These are phyloP conservation scores for Erodium texanum DNA, from an alignment of 441 rosid species.

Conservation along the genomic window DNA sequence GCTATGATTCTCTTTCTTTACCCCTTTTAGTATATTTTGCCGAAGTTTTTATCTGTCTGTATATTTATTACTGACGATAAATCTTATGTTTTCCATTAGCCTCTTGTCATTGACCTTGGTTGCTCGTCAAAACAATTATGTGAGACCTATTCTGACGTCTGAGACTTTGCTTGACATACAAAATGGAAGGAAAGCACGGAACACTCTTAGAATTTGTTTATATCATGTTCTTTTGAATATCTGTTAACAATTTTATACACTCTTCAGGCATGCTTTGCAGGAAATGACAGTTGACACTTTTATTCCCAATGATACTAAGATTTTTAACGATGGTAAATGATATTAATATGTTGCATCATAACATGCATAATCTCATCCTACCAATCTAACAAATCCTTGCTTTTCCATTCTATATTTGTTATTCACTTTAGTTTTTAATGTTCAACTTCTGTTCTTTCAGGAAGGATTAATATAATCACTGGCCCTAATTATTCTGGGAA, in stretches of 20 bases:
- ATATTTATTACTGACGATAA: constrained; percentile 14
- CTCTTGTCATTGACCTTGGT: constrained; percentile 72
- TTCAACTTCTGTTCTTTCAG: constrained; percentile 37
- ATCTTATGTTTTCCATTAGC: constrained; percentile 35
- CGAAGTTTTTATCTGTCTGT: constrained; percentile 1
- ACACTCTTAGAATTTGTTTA: not conserved
- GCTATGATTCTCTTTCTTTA: not conserved
- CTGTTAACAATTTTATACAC: constrained; percentile 3
- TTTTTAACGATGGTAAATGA: constrained; percentile 49
- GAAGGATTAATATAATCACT: constrained; percentile 71
- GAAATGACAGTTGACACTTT: constrained; percentile 96
- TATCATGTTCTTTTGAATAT: not conserved
- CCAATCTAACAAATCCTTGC: constrained; percentile 12
- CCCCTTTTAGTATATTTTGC: not conserved
- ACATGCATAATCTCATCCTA: constrained; percentile 12
- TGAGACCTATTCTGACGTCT: constrained; percentile 71
- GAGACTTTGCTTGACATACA: constrained; percentile 63
- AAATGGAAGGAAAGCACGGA: constrained; percentile 64
- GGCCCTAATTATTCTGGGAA: constrained; percentile 99
- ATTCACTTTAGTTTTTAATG: constrained; percentile 12
- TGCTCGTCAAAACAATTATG: constrained; percentile 84
- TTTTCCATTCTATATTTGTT: constrained; percentile 16
- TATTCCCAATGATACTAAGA: constrained; percentile 81
- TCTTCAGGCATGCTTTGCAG: constrained; percentile 87
- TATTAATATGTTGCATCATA: constrained; percentile 11